Base-by-base conservation (phyloP, 176 grass and related monocot genomes). In the Microstegium vimineum region DNA sequence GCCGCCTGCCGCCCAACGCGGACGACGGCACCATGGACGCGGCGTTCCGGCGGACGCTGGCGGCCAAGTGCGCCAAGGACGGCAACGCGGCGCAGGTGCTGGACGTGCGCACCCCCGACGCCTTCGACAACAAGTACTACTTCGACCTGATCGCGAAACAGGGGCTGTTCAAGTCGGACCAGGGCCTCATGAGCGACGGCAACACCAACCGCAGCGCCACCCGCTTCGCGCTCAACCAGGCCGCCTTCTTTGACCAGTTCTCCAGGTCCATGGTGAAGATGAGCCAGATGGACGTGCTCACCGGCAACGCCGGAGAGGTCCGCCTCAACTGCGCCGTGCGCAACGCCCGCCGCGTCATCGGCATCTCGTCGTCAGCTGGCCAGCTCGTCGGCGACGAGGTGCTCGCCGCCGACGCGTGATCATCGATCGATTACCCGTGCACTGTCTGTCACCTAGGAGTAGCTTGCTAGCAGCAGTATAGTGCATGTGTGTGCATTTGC, bases 221-320 rank as follows among this genome's bases (percentile, higher is more conserved):
- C 0, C 47, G 61, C 8, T 90, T 79, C 77, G 22, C 87, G 0
- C 51, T 78, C 37, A 78, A 91, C 46, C 46, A 88, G 73, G 41
- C 0, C 5, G 80, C 74, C 6, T 92, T 92, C 90, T 92, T 92
- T n/a, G n/a, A n/a, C n/a, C n/a, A n/a, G n/a, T n/a, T n/a, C n/a
- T 42, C 79, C 0, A 11, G 3, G 41, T 82, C 90, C 32, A 72
- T 89, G 85, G 46, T 77, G 4, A 91, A 87, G 85, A 66, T 91
- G 71, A 77, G 89, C 76, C 16, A 38, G 38, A 40, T 40, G 38
- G 38, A 40, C 38, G 38, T 40, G 38, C 38, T 40, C 38, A 40
- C 38, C 4, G 30, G 85, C 45, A 79, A 13, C 47, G 45, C 36
- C 9, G 89, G 89, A 7, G 85, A 91, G 81, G 77, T 87, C 34